Evolutionary conservation across 345 rosid species (phyloP), one percentile per base, ranked within the genome.

Genomic region (Syzygium jambos): DNA sequence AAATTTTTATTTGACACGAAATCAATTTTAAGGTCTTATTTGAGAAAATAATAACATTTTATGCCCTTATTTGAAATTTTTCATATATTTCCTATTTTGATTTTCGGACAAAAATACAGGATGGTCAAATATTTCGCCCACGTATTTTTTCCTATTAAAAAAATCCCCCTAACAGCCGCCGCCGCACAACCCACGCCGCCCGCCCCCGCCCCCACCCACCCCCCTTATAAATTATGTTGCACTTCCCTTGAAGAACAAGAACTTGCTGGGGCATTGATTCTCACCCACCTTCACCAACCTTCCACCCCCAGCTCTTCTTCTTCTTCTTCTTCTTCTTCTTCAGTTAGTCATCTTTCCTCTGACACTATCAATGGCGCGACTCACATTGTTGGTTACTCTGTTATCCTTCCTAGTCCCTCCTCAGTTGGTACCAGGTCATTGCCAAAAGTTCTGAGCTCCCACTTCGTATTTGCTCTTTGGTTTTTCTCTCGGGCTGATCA

Each of bases 391-490:
- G 25, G 49, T 73, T 73, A 0, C 80, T 34, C 80, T 73, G 80
- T 11, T 73, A 34, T 73, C 80, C 38, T 38, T 19, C 1, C 1
- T 73, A 73, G 49, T 73, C 25, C 38, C 80, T 73, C 49, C 49
- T 38, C 80, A 19, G 4, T 73, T 73, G 25, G 80, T 38, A 19
- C 80, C 80, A 73, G 80, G 80, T 73, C 49, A 9, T 73, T 73
- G 11, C 80, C 10, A 4, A 17, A 34, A 73, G 0, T 0, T 0
- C 49, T 34, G 80, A 38, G 68, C 2, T 59, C 7, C 46, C 43
- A 0, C 43, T 19, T 19, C 19, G 78, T 34, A 0, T 34, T 73
- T 73, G 80, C 80, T 73, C 49, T 73, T 3, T 55, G 23, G 23
- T 12, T 84, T 34, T 4, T 6, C 1, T 16, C 84, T 30, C 51